Percentiles rank a stretch among this genome's conserved stretches.
Conservation (phyloP, 768 basidiomycete species). For the Boletus subcaerulescens region DNA sequence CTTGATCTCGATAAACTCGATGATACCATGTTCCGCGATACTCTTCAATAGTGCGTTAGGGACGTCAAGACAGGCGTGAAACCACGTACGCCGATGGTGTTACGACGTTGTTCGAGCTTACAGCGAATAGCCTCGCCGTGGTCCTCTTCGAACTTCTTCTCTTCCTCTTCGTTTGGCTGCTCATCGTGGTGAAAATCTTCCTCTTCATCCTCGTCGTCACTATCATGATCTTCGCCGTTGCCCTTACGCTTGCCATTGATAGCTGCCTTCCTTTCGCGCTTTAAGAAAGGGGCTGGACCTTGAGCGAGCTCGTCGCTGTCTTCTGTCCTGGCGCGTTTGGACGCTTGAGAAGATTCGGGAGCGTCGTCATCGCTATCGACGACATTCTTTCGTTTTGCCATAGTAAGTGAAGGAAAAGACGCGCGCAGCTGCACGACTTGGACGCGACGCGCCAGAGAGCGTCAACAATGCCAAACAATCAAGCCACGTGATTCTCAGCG, state of each 20-base stretch:
- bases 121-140: slow-evolving; percentile 55
- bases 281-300: slow-evolving; percentile 11
- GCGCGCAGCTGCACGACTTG: background rate
- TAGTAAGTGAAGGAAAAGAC: slow-evolving; percentile 25
- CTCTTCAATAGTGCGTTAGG: slow-evolving; percentile 42
- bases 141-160: slow-evolving; percentile 62
- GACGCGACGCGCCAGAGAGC: slow-evolving; percentile 28
- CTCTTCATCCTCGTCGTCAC: slow-evolving; percentile 30
- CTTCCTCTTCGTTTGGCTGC: slow-evolving; percentile 48
- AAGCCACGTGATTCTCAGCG: background rate
- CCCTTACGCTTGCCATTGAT: slow-evolving; percentile 34
- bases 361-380: slow-evolving; percentile 43
- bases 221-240: slow-evolving; percentile 27
- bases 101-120: slow-evolving; percentile 45
- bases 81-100: slow-evolving; percentile 42
- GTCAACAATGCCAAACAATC: slow-evolving; percentile 25
- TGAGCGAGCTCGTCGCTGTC: slow-evolving; percentile 36
- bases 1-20: slow-evolving; percentile 80
- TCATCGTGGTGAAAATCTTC: slow-evolving; percentile 37
- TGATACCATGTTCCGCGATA: slow-evolving; percentile 83
- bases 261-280: slow-evolving; percentile 28
- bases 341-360: slow-evolving; percentile 30
- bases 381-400: slow-evolving; percentile 54
- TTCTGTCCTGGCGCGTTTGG: slow-evolving; percentile 44
- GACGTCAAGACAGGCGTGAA: slow-evolving; percentile 37